Base-by-base conservation (phyloP, 805 yeast species). In the Myxozyma neglecta region DNA sequence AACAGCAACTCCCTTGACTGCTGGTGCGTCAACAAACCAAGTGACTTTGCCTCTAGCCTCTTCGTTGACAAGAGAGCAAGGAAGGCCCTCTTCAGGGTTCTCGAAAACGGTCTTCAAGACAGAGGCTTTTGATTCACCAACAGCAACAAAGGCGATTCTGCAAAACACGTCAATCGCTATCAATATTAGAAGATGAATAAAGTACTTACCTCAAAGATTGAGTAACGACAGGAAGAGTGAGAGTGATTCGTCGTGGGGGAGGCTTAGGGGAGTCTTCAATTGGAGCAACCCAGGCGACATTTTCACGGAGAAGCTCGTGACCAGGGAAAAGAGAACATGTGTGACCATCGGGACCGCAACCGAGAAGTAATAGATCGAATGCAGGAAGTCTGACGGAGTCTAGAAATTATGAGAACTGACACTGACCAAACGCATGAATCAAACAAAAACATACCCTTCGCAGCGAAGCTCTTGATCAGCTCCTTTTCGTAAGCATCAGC, bases 261-360 rank as follows among this genome's bases (percentile, higher is more conserved):
- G 96, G 94, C 67, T 85, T 81, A 47, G 99, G 98, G 0, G 97
- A 96, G 61, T 90, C 88, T 65, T 84, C 87, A 7, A 93, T 96
- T 0, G 97, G 96, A 32, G 90, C 88, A 66, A 92, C 92, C 97
- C 98, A 93, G 1, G 97, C 97, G 68, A 88, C 82, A 64, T 87
- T 83, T 74, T 93, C 99, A 72, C 97, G 82, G 67, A 93, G 79
- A 59, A 89, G 87, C 68, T 89, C 94, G 71, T 89, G 94, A 72
- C 88, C 87, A 24, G 99, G 99, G 80, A 93, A 93, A 59, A 93
- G 81, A n/a, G 96, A 90, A 56, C 97, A 97, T 71, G 90, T 89
- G 75, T 93, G 99, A 24, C 99, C 99, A 75, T 93, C 99, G 2
- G 98, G 98, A 0, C 99, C 99, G 80, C 98, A 93, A 32, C 99